Base-by-base conservation (phyloP, 164 flowering plant genomes). In the Saururus chinensis region DNA sequence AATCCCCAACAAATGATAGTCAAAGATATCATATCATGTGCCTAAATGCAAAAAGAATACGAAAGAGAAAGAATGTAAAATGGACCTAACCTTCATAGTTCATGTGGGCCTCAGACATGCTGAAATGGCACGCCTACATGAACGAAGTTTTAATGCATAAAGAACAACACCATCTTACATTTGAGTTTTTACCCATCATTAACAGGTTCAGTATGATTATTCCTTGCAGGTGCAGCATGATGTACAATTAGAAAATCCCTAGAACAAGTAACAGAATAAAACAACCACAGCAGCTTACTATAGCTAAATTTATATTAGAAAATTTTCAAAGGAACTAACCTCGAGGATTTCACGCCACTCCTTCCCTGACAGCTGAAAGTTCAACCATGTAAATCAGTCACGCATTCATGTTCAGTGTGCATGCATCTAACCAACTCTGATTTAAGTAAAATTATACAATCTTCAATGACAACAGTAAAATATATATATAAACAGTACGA, bases 291-390 rank as follows among this genome's bases (percentile, higher is more conserved):
- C 37, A 30, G 37, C 37, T 30, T 30, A 30, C 6, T 30, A 30
- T 2, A 30, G 37, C 37, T 30, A 2, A 30, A 30, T 30, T 30
- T 2, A 30, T 2, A 30, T 30, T 17, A 2, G n/a, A 35, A 9
- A 35, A 19, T 30, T 45, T 16, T 35, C 1, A 35, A 58, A 58
- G 40, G 7, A 42, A 81, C 93, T 72, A 79, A 89, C 97, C 97
- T 89, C 95, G 69, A 89, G 87, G 80, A 80, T 68, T 68, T 77
- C 89, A 60, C 82, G 75, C 97, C 97, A 89, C 55, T 89, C 97
- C 70, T 81, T 89, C 66, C 79, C 76, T 7, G 76, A 30, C 61
- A 76, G 57, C 76, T 76, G 74, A 51, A 62, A 45, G 49, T 12
- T 17, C 11, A 45, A 45, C n/a, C 58, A 49, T 2, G 57, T 26